Conservation (phyloP, 2,329 filamentous ascomycete species). For the Didymella sp. region DNA sequence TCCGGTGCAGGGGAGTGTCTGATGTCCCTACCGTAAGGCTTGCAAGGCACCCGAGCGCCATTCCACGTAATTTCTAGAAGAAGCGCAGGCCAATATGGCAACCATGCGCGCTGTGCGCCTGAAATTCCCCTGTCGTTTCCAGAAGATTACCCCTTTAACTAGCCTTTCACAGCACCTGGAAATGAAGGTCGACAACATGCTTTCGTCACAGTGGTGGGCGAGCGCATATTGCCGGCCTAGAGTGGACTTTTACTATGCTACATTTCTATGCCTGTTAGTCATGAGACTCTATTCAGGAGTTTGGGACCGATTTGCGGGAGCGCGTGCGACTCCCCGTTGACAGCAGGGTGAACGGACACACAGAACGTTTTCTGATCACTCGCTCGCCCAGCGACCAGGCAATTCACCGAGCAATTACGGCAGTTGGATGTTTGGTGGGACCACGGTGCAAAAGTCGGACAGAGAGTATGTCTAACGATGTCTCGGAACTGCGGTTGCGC, state of each 20-base stretch:
- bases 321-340: conserved; percentile 30
- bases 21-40: conserved; percentile 39
- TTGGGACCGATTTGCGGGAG: conserved; percentile 25
- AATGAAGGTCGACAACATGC: conserved; percentile 25
- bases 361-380: conserved; percentile 19
- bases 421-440: conserved; percentile 6
- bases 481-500: conserved; percentile 13
- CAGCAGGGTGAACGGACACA: conserved; percentile 26
- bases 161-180: conserved; percentile 24
- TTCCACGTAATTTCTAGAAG: conserved; percentile 50
- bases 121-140: conserved; percentile 44
- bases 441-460: conserved; percentile 10
- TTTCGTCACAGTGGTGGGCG: conserved; percentile 25
- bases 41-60: conserved; percentile 38
- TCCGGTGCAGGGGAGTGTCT: conserved; percentile 39
- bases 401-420: conserved; percentile 9
- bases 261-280: conserved; percentile 1
- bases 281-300: conserved; percentile 13
- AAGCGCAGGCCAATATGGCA: conserved; percentile 28
- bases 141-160: conserved; percentile 49
- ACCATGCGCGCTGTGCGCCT: conserved; percentile 29
- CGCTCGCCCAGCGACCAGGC: conserved; percentile 4
- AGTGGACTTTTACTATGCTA: conserved; percentile 13
- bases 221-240: conserved; percentile 13
- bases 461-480: conserved; percentile 12